A percentile compares a stretch with the other conserved stretches of the same genome.
Evolutionary conservation across 441 rosid genomes (phyloP).

Genomic region (Populus hybrid): DNA sequence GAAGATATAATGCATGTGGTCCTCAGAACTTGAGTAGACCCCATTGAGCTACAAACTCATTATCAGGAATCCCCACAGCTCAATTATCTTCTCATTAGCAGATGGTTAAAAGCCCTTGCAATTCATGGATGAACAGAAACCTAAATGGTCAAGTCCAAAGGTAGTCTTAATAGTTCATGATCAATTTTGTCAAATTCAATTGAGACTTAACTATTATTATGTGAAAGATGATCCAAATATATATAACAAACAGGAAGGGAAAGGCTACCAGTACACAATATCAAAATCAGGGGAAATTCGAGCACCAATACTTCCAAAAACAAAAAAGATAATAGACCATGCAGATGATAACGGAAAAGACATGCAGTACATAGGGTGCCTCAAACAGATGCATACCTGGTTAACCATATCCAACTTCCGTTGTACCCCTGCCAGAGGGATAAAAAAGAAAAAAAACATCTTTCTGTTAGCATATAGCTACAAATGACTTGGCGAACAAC

Average conservation of each 20-base stretch:
- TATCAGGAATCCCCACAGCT: neutral
- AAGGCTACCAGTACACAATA: neutral
- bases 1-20: neutral
- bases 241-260: neutral
- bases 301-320: neutral
- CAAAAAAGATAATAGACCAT: neutral
- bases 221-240: neutral
- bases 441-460: neutral
- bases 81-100: neutral
- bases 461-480: neutral
- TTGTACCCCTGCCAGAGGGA: slow-evolving; percentile 48
- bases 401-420: slow-evolving; percentile 55
- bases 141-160: neutral
- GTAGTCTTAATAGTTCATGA: neutral
- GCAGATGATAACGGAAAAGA: neutral
- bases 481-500: neutral
- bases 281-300: neutral
- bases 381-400: slow-evolving; percentile 32
- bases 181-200: neutral
- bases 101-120: neutral
- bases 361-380: neutral
- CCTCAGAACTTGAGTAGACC: neutral
- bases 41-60: neutral
- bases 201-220: neutral
- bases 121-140: neutral